Percentiles rank a stretch among this genome's conserved stretches.
Evolutionary conservation across 2,329 filamentous ascomycete species (phyloP).

Genomic region (Cytospora mali): DNA sequence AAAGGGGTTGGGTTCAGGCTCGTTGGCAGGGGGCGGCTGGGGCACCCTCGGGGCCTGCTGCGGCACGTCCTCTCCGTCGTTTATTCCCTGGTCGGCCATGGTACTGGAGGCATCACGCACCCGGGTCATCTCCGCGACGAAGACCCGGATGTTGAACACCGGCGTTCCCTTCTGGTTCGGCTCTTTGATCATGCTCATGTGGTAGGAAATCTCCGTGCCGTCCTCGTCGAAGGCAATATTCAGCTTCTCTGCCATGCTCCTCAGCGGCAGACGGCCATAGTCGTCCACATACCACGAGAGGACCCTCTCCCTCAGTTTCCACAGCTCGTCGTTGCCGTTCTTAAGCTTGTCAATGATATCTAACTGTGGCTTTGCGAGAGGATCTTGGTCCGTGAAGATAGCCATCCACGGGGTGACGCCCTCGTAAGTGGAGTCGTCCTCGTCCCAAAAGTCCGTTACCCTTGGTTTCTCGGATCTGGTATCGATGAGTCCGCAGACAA

Average conservation of each 20-base stretch:
- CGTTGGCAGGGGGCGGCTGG: not conserved
- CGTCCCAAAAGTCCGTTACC: slow-evolving; percentile 5
- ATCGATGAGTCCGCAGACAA: slow-evolving; percentile 24
- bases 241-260: slow-evolving; percentile 17
- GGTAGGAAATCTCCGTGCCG: slow-evolving; percentile 19
- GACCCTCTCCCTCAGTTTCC: slow-evolving; percentile 7
- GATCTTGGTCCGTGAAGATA: slow-evolving; percentile 26
- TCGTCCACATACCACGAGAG: slow-evolving; percentile 20
- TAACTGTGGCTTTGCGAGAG: slow-evolving; percentile 8
- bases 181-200: slow-evolving; percentile 7
- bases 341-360: slow-evolving; percentile 23
- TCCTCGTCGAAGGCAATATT: slow-evolving; percentile 18
- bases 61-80: not conserved
- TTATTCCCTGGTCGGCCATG: slow-evolving; percentile 4
- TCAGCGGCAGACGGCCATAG: slow-evolving; percentile 7
- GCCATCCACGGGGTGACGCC: slow-evolving; percentile 14
- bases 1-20: not conserved
- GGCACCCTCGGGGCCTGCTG: not conserved
- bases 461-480: slow-evolving; percentile 1
- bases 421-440: not conserved
- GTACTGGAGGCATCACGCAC: slow-evolving; percentile 26
- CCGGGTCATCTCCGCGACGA: slow-evolving; percentile 29
- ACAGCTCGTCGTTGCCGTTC: slow-evolving; percentile 1
- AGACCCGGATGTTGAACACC: slow-evolving; percentile 21
- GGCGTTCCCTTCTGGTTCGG: slow-evolving; percentile 15